A percentile compares a stretch with the other conserved stretches of the same genome.
These are phyloP conservation scores for Skeletonema grethae DNA, from an alignment of 108 stramenopile species.

Conservation along the genomic window DNA sequence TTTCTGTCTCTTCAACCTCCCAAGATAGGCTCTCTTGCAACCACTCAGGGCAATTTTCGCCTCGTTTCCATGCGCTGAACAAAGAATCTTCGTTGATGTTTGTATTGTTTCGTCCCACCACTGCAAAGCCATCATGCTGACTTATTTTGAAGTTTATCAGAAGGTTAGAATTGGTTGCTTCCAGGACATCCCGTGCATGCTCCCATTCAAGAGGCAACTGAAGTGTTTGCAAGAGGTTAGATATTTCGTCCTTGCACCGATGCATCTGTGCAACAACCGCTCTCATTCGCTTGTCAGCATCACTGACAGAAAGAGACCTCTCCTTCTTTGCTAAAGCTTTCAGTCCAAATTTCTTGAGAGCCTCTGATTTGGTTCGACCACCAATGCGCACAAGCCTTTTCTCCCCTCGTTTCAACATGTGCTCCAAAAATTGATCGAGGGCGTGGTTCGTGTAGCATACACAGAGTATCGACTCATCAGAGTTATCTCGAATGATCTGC, in stretches of 20 bases:
- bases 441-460: conserved; percentile 86
- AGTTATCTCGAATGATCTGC: conserved; percentile 51
- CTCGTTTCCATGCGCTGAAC: conserved; percentile 42
- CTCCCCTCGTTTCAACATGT: conserved; percentile 59
- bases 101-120: conserved; percentile 32
- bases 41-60: conserved; percentile 38
- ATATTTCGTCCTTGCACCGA: conserved; percentile 27
- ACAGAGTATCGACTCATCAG: conserved; percentile 54
- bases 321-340: conserved; percentile 19
- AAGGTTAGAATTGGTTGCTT: neutral
- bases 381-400: conserved; percentile 66
- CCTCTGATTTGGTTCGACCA: conserved; percentile 60
- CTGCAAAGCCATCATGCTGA: conserved; percentile 30
- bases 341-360: conserved; percentile 41
- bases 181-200: conserved; percentile 20
- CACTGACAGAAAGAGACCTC: conserved; percentile 13
- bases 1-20: conserved; percentile 9
- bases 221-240: conserved; percentile 17
- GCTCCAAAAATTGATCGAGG: conserved; percentile 78
- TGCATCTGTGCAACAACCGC: conserved; percentile 42
- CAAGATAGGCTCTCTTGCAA: conserved; percentile 5
- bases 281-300: conserved; percentile 25
- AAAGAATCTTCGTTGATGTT: conserved; percentile 28
- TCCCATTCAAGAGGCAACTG: conserved; percentile 32
- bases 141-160: conserved; percentile 1